Evolutionary conservation across 257 asterid species (phyloP).

Genomic region (Solanum chmielewskii): DNA sequence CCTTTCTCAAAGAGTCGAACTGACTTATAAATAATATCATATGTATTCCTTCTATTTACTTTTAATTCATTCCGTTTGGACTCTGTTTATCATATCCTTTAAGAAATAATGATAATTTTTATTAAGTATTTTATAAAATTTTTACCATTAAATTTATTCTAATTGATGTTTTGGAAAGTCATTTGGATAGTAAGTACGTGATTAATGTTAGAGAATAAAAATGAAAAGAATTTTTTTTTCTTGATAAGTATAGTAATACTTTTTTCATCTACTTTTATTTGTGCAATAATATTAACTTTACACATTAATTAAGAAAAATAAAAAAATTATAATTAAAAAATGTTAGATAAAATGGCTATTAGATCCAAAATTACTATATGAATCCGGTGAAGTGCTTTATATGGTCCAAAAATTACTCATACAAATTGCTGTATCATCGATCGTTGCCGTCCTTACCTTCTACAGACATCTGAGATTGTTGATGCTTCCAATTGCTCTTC

Average conservation of each 20-base stretch:
- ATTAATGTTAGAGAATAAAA: background rate
- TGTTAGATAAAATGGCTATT: background rate
- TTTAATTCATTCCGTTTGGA: background rate
- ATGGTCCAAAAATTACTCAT: background rate
- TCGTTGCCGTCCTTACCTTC: background rate
- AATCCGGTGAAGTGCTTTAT: background rate
- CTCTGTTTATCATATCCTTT: no score
- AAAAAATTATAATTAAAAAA: no score
- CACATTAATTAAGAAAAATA: background rate
- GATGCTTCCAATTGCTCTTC: background rate
- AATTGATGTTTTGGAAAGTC: background rate
- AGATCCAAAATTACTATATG: background rate
- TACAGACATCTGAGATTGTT: background rate
- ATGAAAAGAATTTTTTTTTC: background rate
- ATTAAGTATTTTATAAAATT: no score
- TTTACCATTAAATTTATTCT: background rate
- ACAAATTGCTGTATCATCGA: background rate
- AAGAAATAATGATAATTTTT: no score
- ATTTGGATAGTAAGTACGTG: background rate
- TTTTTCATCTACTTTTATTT: background rate
- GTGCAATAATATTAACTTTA: background rate
- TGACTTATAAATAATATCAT: background rate
- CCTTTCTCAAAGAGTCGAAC: background rate
- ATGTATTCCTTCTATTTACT: background rate
- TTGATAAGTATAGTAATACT: background rate